A percentile compares a stretch with the other conserved stretches of the same genome.
Conservation (phyloP, 202 grass and related monocot species). For the Saccharum hybrid region DNA sequence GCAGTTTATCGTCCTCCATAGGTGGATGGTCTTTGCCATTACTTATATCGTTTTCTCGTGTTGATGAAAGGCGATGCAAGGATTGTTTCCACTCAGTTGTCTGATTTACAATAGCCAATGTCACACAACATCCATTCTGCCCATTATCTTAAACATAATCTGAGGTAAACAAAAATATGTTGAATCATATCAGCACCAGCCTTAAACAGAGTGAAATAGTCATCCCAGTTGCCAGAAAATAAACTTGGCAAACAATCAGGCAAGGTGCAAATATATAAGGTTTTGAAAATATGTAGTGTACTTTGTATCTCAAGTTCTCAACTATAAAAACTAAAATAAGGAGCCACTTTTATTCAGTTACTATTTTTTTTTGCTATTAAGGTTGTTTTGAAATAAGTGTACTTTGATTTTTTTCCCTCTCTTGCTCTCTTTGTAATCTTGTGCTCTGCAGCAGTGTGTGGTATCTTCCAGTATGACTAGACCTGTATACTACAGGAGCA, state of each 20-base stretch:
- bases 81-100: background rate
- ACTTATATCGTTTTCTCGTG: background rate
- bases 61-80: background rate
- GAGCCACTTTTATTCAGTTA: background rate
- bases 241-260: background rate
- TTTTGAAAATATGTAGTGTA: background rate
- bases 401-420: background rate
- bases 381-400: background rate
- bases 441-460: background rate
- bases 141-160: background rate
- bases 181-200: background rate
- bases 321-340: background rate
- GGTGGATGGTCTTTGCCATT: background rate
- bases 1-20: background rate
- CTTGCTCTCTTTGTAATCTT: background rate
- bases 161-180: background rate
- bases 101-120: background rate
- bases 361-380: background rate
- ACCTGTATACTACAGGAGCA: background rate
- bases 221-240: background rate
- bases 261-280: background rate
- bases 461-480: background rate
- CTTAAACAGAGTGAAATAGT: background rate
- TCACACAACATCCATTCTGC: background rate
- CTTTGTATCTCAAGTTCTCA: background rate